Percentiles rank a stretch among this genome's conserved stretches.
Evolutionary conservation across 768 basidiomycete genomes (phyloP).

Genomic region (Phaffia australis): DNA sequence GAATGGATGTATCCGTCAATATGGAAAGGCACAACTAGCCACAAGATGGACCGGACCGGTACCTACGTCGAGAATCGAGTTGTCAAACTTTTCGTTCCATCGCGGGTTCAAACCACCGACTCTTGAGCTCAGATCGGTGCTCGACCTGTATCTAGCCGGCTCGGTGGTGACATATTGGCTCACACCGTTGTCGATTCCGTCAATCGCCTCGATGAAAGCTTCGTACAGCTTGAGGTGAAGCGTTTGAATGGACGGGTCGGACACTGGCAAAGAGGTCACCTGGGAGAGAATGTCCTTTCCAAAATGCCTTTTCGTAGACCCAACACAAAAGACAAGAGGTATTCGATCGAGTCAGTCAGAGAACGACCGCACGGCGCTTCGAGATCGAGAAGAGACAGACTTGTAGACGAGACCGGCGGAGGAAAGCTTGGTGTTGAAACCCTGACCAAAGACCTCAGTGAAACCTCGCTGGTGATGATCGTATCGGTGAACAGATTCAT

Average conservation of each 20-base stretch:
- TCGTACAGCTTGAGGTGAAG: conserved; percentile 86
- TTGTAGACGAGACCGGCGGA: conserved; percentile 94
- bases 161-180: conserved; percentile 50
- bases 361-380: conserved; percentile 5
- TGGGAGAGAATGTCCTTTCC: conserved; percentile 73
- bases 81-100: conserved; percentile 73
- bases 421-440: conserved; percentile 76
- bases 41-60: not conserved
- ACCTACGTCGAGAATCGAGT: conserved; percentile 62
- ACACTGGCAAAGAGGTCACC: conserved; percentile 44
- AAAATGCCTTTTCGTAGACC: conserved; percentile 48
- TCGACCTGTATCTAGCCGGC: conserved; percentile 51
- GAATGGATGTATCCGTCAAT: not conserved
- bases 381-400: conserved; percentile 42
- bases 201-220: conserved; percentile 90
- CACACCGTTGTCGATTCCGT: conserved; percentile 91
- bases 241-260: conserved; percentile 56
- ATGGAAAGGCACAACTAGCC: not conserved
- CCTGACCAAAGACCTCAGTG: conserved; percentile 74
- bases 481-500: conserved; percentile 62
- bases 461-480: conserved; percentile 98
- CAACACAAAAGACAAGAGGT: not conserved
- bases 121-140: conserved; percentile 75
- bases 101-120: conserved; percentile 75
- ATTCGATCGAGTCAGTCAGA: conserved; percentile 3